Conservation (phyloP, 2,329 filamentous ascomycete species). For the Claviceps pazoutovae region DNA sequence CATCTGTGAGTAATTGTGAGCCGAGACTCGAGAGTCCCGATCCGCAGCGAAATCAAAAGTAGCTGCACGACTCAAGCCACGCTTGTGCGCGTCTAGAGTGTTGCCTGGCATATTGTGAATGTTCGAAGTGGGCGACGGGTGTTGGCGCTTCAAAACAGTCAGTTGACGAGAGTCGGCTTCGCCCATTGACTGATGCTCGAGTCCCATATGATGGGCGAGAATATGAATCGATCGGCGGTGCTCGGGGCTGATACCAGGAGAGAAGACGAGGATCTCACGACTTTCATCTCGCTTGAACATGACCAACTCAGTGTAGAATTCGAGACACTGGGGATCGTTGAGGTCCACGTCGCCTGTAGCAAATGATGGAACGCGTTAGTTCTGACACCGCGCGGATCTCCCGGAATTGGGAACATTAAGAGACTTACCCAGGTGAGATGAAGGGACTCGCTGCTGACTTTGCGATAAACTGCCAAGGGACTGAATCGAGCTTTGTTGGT, state of each 20-base stretch:
- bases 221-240: constrained; percentile 88
- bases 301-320: constrained; percentile 80
- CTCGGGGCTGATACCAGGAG: constrained; percentile 62
- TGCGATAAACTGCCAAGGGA: constrained; percentile 54
- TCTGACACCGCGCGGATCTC: not conserved
- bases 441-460: constrained; percentile 38
- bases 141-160: constrained; percentile 64
- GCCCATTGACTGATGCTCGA: constrained; percentile 83
- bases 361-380: not conserved
- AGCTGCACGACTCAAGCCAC: constrained; percentile 82
- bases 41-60: constrained; percentile 91
- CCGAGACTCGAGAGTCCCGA: constrained; percentile 50
- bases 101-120: constrained; percentile 48
- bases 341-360: constrained; percentile 57
- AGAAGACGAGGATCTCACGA: constrained; percentile 74
- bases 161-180: constrained; percentile 79
- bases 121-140: constrained; percentile 36
- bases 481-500: constrained; percentile 76
- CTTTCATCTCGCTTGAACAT: constrained; percentile 71
- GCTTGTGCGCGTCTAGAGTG: constrained; percentile 62
- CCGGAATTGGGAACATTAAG: not conserved
- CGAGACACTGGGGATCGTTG: constrained; percentile 76
- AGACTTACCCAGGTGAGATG: constrained; percentile 29
- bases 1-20: constrained; percentile 54
- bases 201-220: constrained; percentile 84